These are phyloP conservation scores for Gnomoniopsis sp. DNA, from an alignment of 2,329 filamentous ascomycete species.

Conservation along the genomic window DNA sequence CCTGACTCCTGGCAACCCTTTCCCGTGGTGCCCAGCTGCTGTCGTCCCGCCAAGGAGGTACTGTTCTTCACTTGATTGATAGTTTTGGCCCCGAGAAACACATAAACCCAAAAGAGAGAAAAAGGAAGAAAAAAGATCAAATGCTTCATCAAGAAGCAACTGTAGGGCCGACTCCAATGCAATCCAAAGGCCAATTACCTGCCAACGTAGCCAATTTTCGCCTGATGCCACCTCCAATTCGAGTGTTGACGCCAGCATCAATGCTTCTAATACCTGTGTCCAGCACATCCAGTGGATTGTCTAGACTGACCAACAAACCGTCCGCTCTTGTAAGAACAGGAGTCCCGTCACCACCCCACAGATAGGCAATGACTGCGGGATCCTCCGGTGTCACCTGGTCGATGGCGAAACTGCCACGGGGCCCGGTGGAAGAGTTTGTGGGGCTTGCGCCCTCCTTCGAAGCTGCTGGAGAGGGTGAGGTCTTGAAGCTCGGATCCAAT, in stretches of 20 bases:
- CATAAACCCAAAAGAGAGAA: too few species aligned
- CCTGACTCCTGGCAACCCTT: too few species aligned
- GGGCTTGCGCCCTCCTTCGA: constrained; percentile 11
- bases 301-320: constrained; percentile 32
- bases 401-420: constrained; percentile 28
- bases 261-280: constrained; percentile 38
- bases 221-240: constrained; percentile 42
- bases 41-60: too few species aligned
- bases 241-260: constrained; percentile 36
- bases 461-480: constrained; percentile 11
- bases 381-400: constrained; percentile 40
- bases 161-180: constrained; percentile 1
- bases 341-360: constrained; percentile 36
- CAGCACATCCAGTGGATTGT: constrained; percentile 37
- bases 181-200: constrained; percentile 35
- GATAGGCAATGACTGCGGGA: constrained; percentile 31
- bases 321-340: constrained; percentile 33
- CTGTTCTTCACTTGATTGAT: too few species aligned
- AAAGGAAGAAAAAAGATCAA: neutral
- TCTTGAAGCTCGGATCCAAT: constrained; percentile 40
- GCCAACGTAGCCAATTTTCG: constrained; percentile 39
- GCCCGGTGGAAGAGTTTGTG: constrained; percentile 5
- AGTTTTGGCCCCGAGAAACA: neutral
- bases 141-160: neutral
- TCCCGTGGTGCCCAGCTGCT: too few species aligned